Percentiles rank a stretch among this genome's conserved stretches.
These are phyloP conservation scores for Suillus tomentosus DNA, from an alignment of 768 basidiomycete species.

Conservation along the genomic window DNA sequence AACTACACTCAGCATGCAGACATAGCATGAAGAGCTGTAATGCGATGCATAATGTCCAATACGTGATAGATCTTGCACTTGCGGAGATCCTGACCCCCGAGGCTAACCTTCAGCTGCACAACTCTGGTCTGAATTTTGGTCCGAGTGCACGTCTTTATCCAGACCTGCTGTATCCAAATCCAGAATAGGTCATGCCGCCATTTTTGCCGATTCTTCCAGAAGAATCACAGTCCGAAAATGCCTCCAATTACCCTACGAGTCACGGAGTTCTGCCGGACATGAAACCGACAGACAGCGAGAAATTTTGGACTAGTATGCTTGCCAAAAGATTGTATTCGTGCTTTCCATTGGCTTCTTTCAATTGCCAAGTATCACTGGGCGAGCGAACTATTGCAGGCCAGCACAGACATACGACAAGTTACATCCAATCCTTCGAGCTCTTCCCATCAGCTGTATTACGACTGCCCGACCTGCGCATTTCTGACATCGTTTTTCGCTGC, in stretches of 20 bases:
- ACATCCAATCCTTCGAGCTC: background rate
- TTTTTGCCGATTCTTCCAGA: background rate
- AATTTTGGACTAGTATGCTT: background rate
- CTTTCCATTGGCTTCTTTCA: background rate
- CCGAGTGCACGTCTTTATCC: too few species aligned
- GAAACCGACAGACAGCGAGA: background rate
- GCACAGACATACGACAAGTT: background rate
- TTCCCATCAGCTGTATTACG: background rate
- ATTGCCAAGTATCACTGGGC: background rate
- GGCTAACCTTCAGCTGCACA: too few species aligned
- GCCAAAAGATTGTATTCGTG: background rate
- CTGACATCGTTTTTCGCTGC: background rate
- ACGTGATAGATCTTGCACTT: too few species aligned
- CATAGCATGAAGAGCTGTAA: too few species aligned
- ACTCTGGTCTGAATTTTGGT: too few species aligned
- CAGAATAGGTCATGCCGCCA: background rate
- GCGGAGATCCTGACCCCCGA: too few species aligned
- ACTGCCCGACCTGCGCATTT: background rate
- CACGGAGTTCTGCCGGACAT: background rate
- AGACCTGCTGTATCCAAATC: background rate
- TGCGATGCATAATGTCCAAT: too few species aligned
- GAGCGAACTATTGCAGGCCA: background rate
- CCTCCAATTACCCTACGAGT: background rate
- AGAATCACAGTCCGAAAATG: background rate
- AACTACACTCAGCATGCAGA: too few species aligned